These are phyloP conservation scores for Xylariaceae sp. DNA, from an alignment of 2,329 filamentous ascomycete species.

Conservation along the genomic window DNA sequence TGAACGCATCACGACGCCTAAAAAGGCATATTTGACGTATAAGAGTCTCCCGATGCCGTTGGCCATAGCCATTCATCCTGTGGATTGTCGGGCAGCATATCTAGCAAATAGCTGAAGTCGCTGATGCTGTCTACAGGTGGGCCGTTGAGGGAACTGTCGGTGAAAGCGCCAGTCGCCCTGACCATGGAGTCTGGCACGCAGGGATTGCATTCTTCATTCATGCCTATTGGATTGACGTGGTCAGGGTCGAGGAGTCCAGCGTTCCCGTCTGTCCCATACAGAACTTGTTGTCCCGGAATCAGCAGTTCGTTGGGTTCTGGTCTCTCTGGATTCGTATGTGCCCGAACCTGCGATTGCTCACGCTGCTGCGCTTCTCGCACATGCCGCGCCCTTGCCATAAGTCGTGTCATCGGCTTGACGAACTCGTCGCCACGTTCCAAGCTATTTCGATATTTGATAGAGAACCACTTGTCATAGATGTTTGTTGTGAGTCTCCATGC, in stretches of 20 bases:
- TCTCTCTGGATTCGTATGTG: not conserved
- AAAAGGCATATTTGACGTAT: conserved; percentile 1
- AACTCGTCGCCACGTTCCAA: conserved; percentile 17
- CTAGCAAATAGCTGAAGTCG: conserved; percentile 14
- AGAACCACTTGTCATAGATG: conserved; percentile 16
- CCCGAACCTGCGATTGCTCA: not conserved
- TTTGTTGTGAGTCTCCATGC: conserved; percentile 14
- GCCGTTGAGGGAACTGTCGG: not conserved
- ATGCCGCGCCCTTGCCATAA: conserved; percentile 14
- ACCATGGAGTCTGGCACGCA: not conserved
- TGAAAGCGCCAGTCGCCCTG: not conserved
- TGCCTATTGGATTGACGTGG: not conserved
- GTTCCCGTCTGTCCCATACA: conserved; percentile 1
- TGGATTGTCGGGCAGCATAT: conserved; percentile 12
- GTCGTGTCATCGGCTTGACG: conserved; percentile 15
- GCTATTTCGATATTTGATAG: conserved; percentile 13
- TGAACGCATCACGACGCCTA: not conserved
- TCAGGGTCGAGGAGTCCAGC: not conserved
- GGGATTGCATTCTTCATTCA: not conserved
- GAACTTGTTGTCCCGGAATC: conserved; percentile 1
- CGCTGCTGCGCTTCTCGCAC: conserved; percentile 14
- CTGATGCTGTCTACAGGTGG: conserved; percentile 1
- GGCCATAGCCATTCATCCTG: conserved; percentile 13
- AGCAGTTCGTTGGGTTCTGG: not conserved
- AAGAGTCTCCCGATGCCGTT: not conserved